Evolutionary conservation across 176 grass and related monocot species (phyloP).

Genomic region (Juncus inflexus): DNA sequence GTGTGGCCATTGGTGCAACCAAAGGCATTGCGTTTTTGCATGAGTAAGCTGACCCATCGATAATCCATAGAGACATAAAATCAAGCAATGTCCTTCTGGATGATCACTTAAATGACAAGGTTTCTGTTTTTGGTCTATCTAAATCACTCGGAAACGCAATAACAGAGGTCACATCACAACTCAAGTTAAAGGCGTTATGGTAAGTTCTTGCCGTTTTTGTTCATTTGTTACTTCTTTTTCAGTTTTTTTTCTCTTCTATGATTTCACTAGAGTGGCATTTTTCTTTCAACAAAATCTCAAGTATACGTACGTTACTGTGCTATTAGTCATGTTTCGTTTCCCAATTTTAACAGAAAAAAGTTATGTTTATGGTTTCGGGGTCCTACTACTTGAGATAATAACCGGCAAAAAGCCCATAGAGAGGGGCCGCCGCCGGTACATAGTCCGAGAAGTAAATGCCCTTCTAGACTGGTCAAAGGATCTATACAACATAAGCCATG

Average conservation of each 20-base stretch:
- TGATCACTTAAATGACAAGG: slow-evolving; percentile 69
- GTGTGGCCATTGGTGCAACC: slow-evolving; percentile 53
- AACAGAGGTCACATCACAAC: slow-evolving; percentile 39
- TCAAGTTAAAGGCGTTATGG: slow-evolving; percentile 85
- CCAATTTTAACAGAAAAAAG: slow-evolving; percentile 45
- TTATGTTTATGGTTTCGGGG: slow-evolving; percentile 45
- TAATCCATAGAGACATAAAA: slow-evolving; percentile 87
- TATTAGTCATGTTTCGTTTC: neutral
- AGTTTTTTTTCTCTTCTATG: neutral
- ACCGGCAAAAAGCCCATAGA: slow-evolving; percentile 68
- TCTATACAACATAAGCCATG: slow-evolving; percentile 47
- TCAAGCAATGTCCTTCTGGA: slow-evolving; percentile 83
- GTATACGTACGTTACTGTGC: no score
- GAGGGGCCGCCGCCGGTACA: slow-evolving; percentile 41
- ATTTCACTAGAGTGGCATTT: neutral
- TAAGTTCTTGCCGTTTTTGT: slow-evolving; percentile 18
- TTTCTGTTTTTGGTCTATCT: slow-evolving; percentile 76
- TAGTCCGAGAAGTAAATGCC: slow-evolving; percentile 54
- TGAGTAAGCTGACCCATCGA: slow-evolving; percentile 72
- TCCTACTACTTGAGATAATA: slow-evolving; percentile 44
- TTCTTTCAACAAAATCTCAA: no score
- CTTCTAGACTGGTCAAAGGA: slow-evolving; percentile 45
- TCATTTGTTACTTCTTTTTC: neutral
- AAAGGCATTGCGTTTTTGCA: slow-evolving; percentile 74
- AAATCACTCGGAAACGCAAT: slow-evolving; percentile 48